These are phyloP conservation scores for Phlyctochytrium bullatum DNA, from an alignment of 192 early-diverging fungal species.

Conservation along the genomic window DNA sequence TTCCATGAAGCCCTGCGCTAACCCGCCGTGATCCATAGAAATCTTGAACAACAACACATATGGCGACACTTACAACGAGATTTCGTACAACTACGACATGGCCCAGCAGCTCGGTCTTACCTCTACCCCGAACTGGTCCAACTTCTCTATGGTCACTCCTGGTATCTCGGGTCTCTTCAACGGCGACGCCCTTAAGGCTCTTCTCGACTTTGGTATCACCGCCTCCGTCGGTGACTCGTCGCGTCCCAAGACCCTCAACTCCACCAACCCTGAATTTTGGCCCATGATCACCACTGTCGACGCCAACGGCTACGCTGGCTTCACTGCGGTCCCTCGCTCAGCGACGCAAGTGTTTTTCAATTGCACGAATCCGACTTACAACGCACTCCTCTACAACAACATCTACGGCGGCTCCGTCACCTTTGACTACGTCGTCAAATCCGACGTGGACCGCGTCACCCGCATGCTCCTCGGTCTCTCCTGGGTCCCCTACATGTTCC, in stretches of 20 bases:
- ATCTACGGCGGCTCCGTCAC: constrained; percentile 10
- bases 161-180: constrained; percentile 45
- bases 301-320: constrained; percentile 41
- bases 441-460: constrained; percentile 10
- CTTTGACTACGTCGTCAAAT: constrained; percentile 11
- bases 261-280: constrained; percentile 19
- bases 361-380: constrained; percentile 15
- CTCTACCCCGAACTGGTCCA: constrained; percentile 10
- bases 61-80: constrained; percentile 34
- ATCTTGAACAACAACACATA: constrained; percentile 36
- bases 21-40: too few species aligned
- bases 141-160: constrained; percentile 40
- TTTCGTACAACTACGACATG: constrained; percentile 43
- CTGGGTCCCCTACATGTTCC: constrained; percentile 20
- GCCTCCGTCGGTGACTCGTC: constrained; percentile 37
- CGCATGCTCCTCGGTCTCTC: constrained; percentile 7
- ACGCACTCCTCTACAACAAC: constrained; percentile 23
- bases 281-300: constrained; percentile 34
- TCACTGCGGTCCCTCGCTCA: constrained; percentile 38
- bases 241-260: constrained; percentile 17
- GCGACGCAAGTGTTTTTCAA: constrained; percentile 39
- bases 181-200: constrained; percentile 36
- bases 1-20: too few species aligned
- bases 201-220: constrained; percentile 36
- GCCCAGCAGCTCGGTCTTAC: constrained; percentile 29